Evolutionary conservation across 1,284 basidiomycete species (phyloP), one percentile per base, ranked within the genome.

Genomic region (Sanghuangporus weigelae): DNA sequence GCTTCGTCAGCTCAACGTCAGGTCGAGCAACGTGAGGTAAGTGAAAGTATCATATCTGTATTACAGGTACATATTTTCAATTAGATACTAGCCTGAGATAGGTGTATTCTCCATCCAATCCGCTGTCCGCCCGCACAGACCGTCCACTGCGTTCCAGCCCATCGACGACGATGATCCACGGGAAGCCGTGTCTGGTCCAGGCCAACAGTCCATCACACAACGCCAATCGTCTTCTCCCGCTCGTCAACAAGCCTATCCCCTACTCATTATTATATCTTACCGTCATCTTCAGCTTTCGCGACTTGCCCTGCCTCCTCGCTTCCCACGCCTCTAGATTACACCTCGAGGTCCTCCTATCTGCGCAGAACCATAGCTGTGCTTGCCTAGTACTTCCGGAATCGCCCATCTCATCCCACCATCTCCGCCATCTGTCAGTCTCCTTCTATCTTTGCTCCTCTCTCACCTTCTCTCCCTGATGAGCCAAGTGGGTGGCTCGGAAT

Each of bases 131-230:
- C 23, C 55, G 46, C 57, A 38, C n/a, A 57, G 55, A 58, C 10
- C 55, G 61, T 23, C 38, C 46, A 31, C 36, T 16, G 38, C 36
- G 57, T 46, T 63, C 62, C 50, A 55, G 56, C 57, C 57, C 62
- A 59, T 40, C 62, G 62, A 63, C 62, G 62, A 39, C 49, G 57
- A 59, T 49, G 62, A 63, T 63, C 62, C 42, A 38, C 57, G n/a
- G 23, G 40, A 54, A 55, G 62, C 62, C 59, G 57, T 63, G 48
- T 59, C 57, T 35, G 57, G 62, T 59, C 62, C 57, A 63, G 62
- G 49, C 62, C 55, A 23, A 16, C 19, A 39, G 48, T 58, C 61
- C 59, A 60, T 60, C 59, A 60, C 31, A 23, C 19, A n/a, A 50
- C 58, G 48, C n/a, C 21, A 60, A 51, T 40, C 59, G 38, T 60